These are phyloP conservation scores for Malassezia cuniculi DNA, from an alignment of 1,284 basidiomycete species.

Conservation along the genomic window DNA sequence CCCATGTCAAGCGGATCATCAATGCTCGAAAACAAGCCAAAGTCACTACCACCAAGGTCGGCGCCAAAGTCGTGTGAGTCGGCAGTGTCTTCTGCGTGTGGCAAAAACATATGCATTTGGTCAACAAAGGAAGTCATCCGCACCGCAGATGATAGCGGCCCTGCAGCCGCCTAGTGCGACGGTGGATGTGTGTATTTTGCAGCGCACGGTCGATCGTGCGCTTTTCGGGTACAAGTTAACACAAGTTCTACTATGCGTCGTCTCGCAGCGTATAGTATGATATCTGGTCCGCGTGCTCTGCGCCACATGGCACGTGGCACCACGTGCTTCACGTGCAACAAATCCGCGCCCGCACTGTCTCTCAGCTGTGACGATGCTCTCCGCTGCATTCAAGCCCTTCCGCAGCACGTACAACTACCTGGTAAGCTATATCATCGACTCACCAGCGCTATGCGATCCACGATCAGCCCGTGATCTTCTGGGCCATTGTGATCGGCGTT, in stretches of 20 bases:
- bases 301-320: background rate
- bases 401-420: conserved; percentile 36
- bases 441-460: conserved; percentile 66
- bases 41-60: no score
- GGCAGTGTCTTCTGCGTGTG: no score
- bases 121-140: no score
- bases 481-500: conserved; percentile 62
- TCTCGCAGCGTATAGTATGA: background rate
- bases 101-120: no score
- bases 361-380: conserved; percentile 19
- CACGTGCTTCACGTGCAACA: background rate
- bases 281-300: no score
- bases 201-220: no score
- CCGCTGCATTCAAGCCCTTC: conserved; percentile 26
- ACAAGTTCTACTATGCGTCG: background rate
- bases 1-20: no score
- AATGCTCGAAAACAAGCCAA: no score
- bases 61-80: no score
- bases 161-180: no score
- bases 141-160: no score
- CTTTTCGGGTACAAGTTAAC: background rate
- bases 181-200: no score
- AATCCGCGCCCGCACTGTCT: background rate
- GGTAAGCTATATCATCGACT: conserved; percentile 7
- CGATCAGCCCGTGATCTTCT: conserved; percentile 84